Evolutionary conservation across 2,329 filamentous ascomycete species (phyloP).

Genomic region (Aulographum hederae): DNA sequence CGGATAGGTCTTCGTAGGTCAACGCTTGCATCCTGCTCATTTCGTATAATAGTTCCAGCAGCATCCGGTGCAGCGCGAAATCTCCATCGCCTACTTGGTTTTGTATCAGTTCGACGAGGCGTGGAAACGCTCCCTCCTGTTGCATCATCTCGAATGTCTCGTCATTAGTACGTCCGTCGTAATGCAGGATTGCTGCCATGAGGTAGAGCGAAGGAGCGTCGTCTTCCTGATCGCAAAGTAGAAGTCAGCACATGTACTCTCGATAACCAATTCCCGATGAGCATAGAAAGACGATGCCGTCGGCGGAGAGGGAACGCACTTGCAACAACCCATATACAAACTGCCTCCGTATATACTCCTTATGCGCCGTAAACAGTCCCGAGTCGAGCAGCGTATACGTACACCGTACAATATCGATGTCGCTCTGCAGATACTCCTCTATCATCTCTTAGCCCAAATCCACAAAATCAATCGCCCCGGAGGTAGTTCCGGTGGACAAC

Average conservation of each 20-base stretch:
- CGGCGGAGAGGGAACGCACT: constrained; percentile 28
- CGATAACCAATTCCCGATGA: too few relatives aligned
- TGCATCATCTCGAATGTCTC: constrained; percentile 74
- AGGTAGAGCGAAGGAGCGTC: constrained; percentile 63
- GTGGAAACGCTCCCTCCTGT: constrained; percentile 62
- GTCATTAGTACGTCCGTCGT: constrained; percentile 69
- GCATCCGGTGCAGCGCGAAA: constrained; percentile 54
- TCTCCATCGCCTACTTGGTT: constrained; percentile 31
- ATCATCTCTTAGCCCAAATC: constrained; percentile 11
- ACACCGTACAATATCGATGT: constrained; percentile 66
- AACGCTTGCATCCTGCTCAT: constrained; percentile 86
- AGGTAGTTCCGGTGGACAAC: background rate
- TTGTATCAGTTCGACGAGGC: constrained; percentile 67
- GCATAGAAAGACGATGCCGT: too few relatives aligned
- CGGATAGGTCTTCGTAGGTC: constrained; percentile 52
- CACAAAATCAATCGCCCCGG: background rate
- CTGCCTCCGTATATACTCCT: constrained; percentile 78
- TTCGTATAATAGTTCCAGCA: constrained; percentile 85
- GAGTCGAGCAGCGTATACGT: constrained; percentile 63
- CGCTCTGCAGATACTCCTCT: constrained; percentile 55
- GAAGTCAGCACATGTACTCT: background rate
- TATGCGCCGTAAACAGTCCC: constrained; percentile 52
- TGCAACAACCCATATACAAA: constrained; percentile 77
- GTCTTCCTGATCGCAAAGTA: constrained; percentile 60
- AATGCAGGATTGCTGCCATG: constrained; percentile 66